phyloP scores from a whole-genome alignment of 1,284 basidiomycete species.

The Quambalaria eucalypti region DNA sequence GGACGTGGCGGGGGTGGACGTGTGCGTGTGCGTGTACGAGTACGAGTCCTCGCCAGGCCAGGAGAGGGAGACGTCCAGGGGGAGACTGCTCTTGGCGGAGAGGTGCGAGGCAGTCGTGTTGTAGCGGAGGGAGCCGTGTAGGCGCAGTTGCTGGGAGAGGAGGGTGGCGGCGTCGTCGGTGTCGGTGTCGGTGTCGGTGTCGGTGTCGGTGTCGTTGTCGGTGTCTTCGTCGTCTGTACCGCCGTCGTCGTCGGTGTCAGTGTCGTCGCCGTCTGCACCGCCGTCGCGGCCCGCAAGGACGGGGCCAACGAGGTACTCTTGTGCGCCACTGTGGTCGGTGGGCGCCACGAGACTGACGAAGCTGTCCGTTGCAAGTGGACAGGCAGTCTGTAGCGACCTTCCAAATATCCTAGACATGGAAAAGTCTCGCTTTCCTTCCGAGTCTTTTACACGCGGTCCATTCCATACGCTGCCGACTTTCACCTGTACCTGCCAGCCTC shows the following conservation, averaged over 20 bases:
- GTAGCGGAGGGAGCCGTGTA: neutral
- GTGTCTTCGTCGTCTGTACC: neutral
- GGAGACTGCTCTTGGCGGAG: neutral
- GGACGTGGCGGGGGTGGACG: neutral
- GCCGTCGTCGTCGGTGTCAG: slow-evolving; percentile 5
- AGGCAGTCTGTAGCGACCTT: slow-evolving; percentile 9
- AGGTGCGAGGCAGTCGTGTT: neutral
- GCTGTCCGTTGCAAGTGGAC: slow-evolving; percentile 24
- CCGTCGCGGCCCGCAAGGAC: neutral
- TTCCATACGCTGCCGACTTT: slow-evolving; percentile 50
- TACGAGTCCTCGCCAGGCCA: slow-evolving; percentile 4
- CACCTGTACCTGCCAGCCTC: slow-evolving; percentile 60
- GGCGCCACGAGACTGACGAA: slow-evolving; percentile 19
- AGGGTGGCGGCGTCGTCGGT: neutral
- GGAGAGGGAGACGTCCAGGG: slow-evolving; percentile 1
- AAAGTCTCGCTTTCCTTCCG: neutral
- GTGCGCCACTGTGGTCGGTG: neutral
- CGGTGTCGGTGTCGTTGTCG: neutral
- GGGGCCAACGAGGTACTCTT: neutral
- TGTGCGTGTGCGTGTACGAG: neutral
- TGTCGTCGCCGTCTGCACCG: neutral
- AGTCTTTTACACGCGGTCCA: neutral
- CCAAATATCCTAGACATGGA: slow-evolving; percentile 15
- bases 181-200: neutral
- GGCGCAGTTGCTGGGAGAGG: neutral